Evolutionary conservation across 2,329 filamentous ascomycete genomes (phyloP), one percentile per base, ranked within the genome.

Genomic region (Massarina eburnea): DNA sequence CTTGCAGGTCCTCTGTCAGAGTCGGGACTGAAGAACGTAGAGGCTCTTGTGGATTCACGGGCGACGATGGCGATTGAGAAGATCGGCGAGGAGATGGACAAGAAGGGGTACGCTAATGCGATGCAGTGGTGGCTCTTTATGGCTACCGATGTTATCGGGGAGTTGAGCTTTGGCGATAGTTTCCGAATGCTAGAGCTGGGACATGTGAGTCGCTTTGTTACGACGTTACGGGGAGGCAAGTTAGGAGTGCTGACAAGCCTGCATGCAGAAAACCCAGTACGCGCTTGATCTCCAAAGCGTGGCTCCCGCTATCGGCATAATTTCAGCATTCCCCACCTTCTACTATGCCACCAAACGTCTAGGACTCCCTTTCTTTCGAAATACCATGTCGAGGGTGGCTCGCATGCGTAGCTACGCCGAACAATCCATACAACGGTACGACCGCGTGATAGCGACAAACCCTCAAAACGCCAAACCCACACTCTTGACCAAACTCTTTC

Each of bases 41-140:
- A 70, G 37, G 55, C 59, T 0, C 40, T 67, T 19, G 64, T 81
- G 8, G 52, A 68, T 3, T 53, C 51, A 0, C 72, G 70, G 15
- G 65, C 73, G 0, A 55, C 66, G 0, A 49, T 76, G 8, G 62
- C 76, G 0, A 66, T 81, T 1, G 24, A 69, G 2, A 67, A 63
- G 37, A 80, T 82, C 18, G 58, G 48, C 0, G 60, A 72, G n/a
- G 78, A 82, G 38, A 70, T 73, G 48, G 45, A 68, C 51, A 56
- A 40, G 14, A 54, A 53, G 0, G 70, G 73, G 0, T 62, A 48
- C 0, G 68, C 64, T 0, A 78, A 83, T 48, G 61, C 82, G 0
- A 70, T 73, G 46, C 80, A 80, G 45, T 83, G 79, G 79, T 78
- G 71, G 66, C 58, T 74, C 5, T 80, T 79, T 41, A 74, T 81